Evolutionary conservation across 805 yeast genomes (phyloP).

Genomic region (Wickerhamomyces bisporus): DNA sequence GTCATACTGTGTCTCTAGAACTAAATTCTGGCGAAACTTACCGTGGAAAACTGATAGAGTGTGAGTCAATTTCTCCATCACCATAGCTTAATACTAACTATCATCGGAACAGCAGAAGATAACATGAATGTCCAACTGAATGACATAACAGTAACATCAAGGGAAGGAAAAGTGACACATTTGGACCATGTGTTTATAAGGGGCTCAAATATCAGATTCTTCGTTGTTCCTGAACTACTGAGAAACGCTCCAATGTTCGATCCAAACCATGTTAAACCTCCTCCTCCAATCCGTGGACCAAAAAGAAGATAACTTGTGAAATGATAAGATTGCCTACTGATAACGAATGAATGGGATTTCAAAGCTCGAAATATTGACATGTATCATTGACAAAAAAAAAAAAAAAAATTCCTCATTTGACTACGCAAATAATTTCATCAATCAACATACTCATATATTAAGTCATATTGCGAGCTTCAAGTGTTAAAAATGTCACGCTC

Average conservation of each 20-base stretch:
- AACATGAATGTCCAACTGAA: constrained; percentile 87
- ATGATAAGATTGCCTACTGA: too few relatives aligned
- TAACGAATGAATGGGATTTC: too few relatives aligned
- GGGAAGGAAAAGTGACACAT: constrained; percentile 69
- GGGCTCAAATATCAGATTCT: constrained; percentile 83
- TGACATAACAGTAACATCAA: constrained; percentile 74
- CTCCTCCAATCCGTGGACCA: constrained; percentile 68
- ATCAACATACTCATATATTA: too few relatives aligned
- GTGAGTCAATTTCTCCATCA: constrained; percentile 22
- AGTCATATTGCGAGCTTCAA: too few relatives aligned
- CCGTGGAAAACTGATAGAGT: constrained; percentile 79
- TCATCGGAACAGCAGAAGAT: constrained; percentile 47
- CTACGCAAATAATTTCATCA: too few relatives aligned
- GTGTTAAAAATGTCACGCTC: constrained; percentile 19
- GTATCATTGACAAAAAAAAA: too few relatives aligned
- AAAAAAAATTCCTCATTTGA: too few relatives aligned
- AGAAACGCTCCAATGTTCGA: constrained; percentile 86
- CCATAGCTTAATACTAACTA: neutral
- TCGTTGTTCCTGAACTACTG: constrained; percentile 84
- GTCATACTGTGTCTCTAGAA: constrained; percentile 81
- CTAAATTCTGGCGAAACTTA: constrained; percentile 81
- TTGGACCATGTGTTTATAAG: constrained; percentile 84
- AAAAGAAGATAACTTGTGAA: constrained; percentile 25
- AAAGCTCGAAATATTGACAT: too few relatives aligned
- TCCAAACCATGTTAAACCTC: constrained; percentile 52